phyloP scores from a whole-genome alignment of 106 monocot genomes.

The Dendrobium catenatum region DNA sequence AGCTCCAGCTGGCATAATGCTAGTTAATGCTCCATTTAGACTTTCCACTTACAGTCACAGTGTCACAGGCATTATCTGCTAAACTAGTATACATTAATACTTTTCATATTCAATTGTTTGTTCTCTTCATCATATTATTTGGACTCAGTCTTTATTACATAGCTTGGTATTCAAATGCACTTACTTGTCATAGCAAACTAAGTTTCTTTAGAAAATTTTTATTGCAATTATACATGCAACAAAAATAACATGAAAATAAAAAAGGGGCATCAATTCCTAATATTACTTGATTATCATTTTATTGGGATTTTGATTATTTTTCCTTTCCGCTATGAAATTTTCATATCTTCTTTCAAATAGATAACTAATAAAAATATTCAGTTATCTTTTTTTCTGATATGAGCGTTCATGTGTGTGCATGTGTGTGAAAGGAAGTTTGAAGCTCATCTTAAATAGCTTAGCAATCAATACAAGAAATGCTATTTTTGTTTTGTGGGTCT shows the following conservation, averaged over 20 bases:
- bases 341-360: neutral
- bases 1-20: neutral
- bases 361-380: too few species aligned
- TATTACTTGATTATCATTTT: neutral
- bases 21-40: neutral
- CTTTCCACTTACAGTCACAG: too few species aligned
- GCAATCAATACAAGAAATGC: neutral
- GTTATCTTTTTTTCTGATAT: too few species aligned
- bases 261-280: neutral
- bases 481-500: neutral
- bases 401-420: neutral
- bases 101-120: too few species aligned
- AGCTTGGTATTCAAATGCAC: too few species aligned
- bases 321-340: too few species aligned
- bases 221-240: neutral
- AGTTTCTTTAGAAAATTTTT: too few species aligned
- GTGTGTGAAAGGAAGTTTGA: neutral
- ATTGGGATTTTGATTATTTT: neutral
- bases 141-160: too few species aligned
- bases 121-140: too few species aligned
- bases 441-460: neutral
- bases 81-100: too few species aligned
- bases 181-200: too few species aligned
- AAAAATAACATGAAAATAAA: neutral
- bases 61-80: too few species aligned